These are phyloP conservation scores for Cyclanthera cordifolia DNA, from an alignment of 306 rosid genomes.

Conservation along the genomic window DNA sequence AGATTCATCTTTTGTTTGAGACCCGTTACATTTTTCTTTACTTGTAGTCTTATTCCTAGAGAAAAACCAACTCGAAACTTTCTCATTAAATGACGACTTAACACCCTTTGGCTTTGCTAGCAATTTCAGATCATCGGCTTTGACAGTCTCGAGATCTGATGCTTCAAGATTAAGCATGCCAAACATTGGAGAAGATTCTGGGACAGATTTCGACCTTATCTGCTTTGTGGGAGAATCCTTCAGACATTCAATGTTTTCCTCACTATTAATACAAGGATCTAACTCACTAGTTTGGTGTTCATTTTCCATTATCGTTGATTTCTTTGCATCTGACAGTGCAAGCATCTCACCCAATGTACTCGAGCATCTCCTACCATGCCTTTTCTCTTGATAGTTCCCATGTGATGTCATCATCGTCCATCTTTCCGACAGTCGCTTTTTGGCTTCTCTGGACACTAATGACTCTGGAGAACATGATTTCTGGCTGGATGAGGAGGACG, in stretches of 20 bases:
- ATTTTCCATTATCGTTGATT: slow-evolving; percentile 28
- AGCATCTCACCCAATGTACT: slow-evolving; percentile 95
- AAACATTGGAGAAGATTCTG: slow-evolving; percentile 40
- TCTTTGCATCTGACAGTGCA: slow-evolving; percentile 62
- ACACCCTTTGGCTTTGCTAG: slow-evolving; percentile 49
- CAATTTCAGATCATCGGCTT: slow-evolving; percentile 35
- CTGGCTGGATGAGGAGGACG: slow-evolving; percentile 52
- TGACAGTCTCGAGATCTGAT: slow-evolving; percentile 30
- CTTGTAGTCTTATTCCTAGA: slow-evolving; percentile 58
- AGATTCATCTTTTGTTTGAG: slow-evolving; percentile 33
- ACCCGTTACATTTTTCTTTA: slow-evolving; percentile 39
- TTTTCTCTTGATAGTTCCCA: slow-evolving; percentile 47
- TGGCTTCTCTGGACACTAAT: slow-evolving; percentile 81
- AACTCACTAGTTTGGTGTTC: slow-evolving; percentile 35
- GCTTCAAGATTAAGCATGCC: slow-evolving; percentile 34
- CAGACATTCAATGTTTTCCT: slow-evolving; percentile 30
- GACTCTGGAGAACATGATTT: slow-evolving; percentile 77
- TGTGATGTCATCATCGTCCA: slow-evolving; percentile 67
- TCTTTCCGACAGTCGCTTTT: slow-evolving; percentile 87
- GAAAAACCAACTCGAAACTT: slow-evolving; percentile 73
- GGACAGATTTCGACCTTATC: slow-evolving; percentile 62
- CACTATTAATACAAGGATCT: slow-evolving; percentile 31
- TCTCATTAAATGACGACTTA: slow-evolving; percentile 69
- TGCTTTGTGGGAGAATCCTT: slow-evolving; percentile 33
- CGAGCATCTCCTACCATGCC: slow-evolving; percentile 38